These are phyloP conservation scores for Fusarium illudens DNA, from an alignment of 2,329 filamentous ascomycete species.

Conservation along the genomic window DNA sequence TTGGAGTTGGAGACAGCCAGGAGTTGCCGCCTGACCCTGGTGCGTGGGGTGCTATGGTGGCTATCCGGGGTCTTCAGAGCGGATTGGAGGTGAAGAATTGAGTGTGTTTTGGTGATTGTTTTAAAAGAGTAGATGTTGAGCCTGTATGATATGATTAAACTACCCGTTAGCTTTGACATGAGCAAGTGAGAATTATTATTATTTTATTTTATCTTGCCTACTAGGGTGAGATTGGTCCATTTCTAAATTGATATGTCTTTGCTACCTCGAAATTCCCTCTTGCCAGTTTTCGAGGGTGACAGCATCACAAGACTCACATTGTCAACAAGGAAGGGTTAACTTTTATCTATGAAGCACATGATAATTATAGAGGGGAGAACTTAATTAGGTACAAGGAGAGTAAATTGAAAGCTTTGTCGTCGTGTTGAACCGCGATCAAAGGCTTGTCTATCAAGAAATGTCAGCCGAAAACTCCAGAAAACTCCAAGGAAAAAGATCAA, in stretches of 20 bases:
- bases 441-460: not conserved
- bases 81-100: constrained; percentile 6
- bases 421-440: not conserved
- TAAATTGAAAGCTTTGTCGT: not conserved
- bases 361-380: not conserved
- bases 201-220: too few species aligned
- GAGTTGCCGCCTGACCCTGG: constrained; percentile 73
- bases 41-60: constrained; percentile 73
- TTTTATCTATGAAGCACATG: not conserved
- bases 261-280: not conserved
- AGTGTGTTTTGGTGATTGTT: not conserved
- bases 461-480: not conserved
- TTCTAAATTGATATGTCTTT: too few species aligned
- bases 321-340: not conserved
- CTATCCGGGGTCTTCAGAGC: constrained; percentile 43
- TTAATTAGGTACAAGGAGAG: not conserved
- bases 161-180: not conserved
- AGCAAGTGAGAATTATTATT: not conserved
- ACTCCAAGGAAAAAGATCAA: not conserved
- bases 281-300: not conserved
- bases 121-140: not conserved
- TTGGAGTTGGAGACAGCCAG: constrained; percentile 63
- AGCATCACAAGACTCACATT: too few species aligned
- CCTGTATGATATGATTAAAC: not conserved
- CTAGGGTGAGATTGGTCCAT: too few species aligned